phyloP scores from a whole-genome alignment of 305 asterid genomes.

The Fraxinus platypoda region DNA sequence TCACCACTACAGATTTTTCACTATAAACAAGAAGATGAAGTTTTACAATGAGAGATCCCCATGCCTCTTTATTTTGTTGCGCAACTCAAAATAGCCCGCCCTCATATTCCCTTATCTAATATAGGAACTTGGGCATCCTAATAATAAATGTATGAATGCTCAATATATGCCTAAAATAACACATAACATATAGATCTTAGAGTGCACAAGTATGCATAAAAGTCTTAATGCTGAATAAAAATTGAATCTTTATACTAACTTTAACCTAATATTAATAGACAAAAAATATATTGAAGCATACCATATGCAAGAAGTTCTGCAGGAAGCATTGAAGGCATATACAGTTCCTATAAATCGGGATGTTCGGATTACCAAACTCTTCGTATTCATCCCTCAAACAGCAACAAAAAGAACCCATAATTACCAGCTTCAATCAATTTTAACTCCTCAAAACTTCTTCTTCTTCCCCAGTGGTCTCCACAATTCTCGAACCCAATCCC shows the following conservation, averaged over 20 bases:
- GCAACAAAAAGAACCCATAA: slow-evolving; percentile 89
- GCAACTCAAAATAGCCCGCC: background rate
- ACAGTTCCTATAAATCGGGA: slow-evolving; percentile 66
- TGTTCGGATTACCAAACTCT: slow-evolving; percentile 63
- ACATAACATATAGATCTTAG: background rate
- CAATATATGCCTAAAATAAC: background rate
- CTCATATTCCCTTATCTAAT: background rate
- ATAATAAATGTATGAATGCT: background rate
- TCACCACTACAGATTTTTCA: background rate
- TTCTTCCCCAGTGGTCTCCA: slow-evolving; percentile 18
- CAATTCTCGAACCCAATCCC: slow-evolving; percentile 19
- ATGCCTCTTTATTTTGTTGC: background rate
- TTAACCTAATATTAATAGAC: background rate
- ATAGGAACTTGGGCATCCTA: background rate
- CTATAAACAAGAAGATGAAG: background rate
- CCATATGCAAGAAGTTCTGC: slow-evolving; percentile 66
- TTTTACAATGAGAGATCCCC: background rate
- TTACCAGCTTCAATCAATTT: slow-evolving; percentile 24
- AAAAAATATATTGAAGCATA: slow-evolving; percentile 29
- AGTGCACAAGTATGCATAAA: background rate
- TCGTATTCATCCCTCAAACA: slow-evolving; percentile 77
- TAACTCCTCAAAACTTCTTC: slow-evolving; percentile 22
- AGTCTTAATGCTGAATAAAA: background rate
- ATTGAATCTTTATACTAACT: background rate
- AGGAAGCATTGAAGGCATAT: slow-evolving; percentile 63